Evolutionary conservation across 192 early-diverging fungal species (phyloP).

Genomic region (Podila verticillata): DNA sequence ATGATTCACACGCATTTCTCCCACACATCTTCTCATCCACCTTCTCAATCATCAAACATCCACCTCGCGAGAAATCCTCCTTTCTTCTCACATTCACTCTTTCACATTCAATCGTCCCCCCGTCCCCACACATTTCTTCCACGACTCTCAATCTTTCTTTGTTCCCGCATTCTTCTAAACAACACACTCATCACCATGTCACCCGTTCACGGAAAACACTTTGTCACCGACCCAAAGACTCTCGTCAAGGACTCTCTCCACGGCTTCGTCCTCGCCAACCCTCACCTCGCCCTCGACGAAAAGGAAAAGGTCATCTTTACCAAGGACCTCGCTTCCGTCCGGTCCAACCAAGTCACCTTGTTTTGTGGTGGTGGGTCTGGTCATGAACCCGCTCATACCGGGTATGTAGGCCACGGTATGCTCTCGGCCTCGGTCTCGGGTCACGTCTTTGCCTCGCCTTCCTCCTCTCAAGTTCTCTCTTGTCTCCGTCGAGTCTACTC

Average conservation of each 20-base stretch:
- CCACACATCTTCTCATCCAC: too few species aligned
- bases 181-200: not conserved
- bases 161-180: too few species aligned
- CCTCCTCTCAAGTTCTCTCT: slow-evolving; percentile 78
- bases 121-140: too few species aligned
- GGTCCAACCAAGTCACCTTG: slow-evolving; percentile 73
- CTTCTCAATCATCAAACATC: too few species aligned
- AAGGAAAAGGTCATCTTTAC: slow-evolving; percentile 74
- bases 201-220: slow-evolving; percentile 58
- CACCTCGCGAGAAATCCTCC: too few species aligned
- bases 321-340: slow-evolving; percentile 60
- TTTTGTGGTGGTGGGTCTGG: slow-evolving; percentile 87
- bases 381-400: slow-evolving; percentile 87
- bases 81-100: too few species aligned
- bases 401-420: slow-evolving; percentile 79
- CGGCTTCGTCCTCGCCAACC: slow-evolving; percentile 68
- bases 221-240: slow-evolving; percentile 65
- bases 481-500: slow-evolving; percentile 72
- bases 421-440: slow-evolving; percentile 84
- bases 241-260: slow-evolving; percentile 69
- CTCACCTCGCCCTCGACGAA: slow-evolving; percentile 65
- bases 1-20: too few species aligned
- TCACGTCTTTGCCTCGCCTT: slow-evolving; percentile 88
- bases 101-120: too few species aligned
- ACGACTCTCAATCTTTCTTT: too few species aligned